Evolutionary conservation across 2,329 filamentous ascomycete genomes (phyloP), one percentile per base, ranked within the genome.

Genomic region (Lachnellula subtilissima): DNA sequence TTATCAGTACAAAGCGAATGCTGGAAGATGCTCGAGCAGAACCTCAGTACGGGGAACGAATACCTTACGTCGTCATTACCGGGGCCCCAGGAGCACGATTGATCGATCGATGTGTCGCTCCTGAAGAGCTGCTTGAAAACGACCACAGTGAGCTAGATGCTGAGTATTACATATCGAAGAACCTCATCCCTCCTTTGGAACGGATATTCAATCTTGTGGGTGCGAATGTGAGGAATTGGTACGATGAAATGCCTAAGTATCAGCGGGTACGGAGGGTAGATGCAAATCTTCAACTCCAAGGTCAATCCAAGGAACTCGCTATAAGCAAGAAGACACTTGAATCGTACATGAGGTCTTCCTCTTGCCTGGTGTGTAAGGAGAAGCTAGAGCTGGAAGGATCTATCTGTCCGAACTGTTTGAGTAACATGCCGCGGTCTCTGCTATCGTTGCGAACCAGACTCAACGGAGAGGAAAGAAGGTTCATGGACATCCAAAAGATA

Each of bases 91-190:
- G 91, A 0, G 87, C 92, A 7, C 78, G 91, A 32, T 81, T 99
- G 8, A 86, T 91, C 62, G 93, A 97, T 71, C 88, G 94, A 12
- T 96, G 91, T 68, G 89, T 99, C 0, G 83, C 90, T 35, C 94
- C 94, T 0, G 91, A 97, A 65, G 85, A 86, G 9, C 77, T 97
- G 4, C 79, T 97, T 1, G 76, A 83, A 52, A 89, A 89, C 62
- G 84, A 89, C 22, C 83, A 93, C 65, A 82, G 87, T 50, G 86
- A 91, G 64, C 81, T 99, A 17, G 94, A 99, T 67, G 87, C 92
- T 0, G 91, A 97, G 64, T 99, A 99, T 73, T 99, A 99, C 75
- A 97, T 99, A 66, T 84, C 82, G 17, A 97, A 97, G 75, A 97
- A 97, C 69, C 70, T 99, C 8, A 95, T 99, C 50, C 94, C 94